These are phyloP conservation scores for Rhypophila decipiens DNA, from an alignment of 495 filamentous ascomycete species.

Conservation along the genomic window DNA sequence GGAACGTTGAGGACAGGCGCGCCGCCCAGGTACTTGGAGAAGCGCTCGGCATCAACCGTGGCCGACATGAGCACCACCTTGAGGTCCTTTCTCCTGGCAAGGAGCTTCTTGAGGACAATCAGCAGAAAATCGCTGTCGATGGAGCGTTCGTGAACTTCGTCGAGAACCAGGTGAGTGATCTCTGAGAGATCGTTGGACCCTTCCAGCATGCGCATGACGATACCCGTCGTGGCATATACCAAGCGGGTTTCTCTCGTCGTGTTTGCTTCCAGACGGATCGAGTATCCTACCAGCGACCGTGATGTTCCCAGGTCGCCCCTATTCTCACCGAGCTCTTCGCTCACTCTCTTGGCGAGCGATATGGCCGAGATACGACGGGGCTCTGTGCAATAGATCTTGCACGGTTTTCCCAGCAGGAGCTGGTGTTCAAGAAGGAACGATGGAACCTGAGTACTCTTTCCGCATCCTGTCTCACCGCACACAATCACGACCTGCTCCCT, in stretches of 20 bases:
- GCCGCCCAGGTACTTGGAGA: conserved; percentile 77
- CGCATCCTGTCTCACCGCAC: conserved; percentile 93
- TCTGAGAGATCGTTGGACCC: conserved; percentile 75
- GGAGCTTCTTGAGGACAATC: conserved; percentile 77
- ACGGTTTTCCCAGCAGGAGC: conserved; percentile 67
- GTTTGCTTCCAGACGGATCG: conserved; percentile 85
- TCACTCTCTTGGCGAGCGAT: conserved; percentile 83
- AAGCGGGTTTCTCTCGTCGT: conserved; percentile 72
- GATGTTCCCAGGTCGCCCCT: conserved; percentile 73
- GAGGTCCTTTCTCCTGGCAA: conserved; percentile 63
- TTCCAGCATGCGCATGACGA: conserved; percentile 96
- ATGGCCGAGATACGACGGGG: conserved; percentile 96
- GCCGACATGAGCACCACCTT: conserved; percentile 92
- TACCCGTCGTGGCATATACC: conserved; percentile 81
- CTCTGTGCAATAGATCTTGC: conserved; percentile 93
- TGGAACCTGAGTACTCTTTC: conserved; percentile 95
- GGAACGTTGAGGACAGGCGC: conserved; percentile 86
- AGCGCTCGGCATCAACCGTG: conserved; percentile 84
- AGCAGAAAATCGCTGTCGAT: conserved; percentile 96
- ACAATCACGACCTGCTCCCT: conserved; percentile 77
- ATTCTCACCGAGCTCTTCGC: conserved; percentile 85
- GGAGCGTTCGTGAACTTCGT: conserved; percentile 90
- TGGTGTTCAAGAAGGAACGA: conserved; percentile 87
- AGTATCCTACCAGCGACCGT: conserved; percentile 84
- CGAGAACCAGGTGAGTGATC: conserved; percentile 86